Conservation (phyloP, 495 filamentous ascomycete genomes). For the Neohortaea acidophila region DNA sequence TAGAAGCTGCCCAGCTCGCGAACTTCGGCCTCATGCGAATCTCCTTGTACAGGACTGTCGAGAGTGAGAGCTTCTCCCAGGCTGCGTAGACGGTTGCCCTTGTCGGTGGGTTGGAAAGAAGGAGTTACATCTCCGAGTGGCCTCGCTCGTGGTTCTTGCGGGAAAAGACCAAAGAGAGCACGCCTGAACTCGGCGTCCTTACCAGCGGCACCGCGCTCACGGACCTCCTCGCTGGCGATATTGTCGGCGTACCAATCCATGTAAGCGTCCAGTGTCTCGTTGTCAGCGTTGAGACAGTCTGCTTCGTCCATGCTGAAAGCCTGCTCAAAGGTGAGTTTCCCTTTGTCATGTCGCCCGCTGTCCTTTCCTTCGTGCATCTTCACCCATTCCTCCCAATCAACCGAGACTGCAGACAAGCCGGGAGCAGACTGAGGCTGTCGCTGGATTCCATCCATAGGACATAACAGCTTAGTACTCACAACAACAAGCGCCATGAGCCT, state of each 20-base stretch:
- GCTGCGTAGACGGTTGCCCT: background rate
- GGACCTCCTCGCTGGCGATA: conserved; percentile 14
- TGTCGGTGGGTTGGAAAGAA: background rate
- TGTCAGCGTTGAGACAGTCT: conserved; percentile 54
- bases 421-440: conserved; percentile 38
- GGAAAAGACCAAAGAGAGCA: conserved; percentile 39
- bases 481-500: conserved; percentile 57
- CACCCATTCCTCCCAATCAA: conserved; percentile 63
- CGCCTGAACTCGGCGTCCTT: conserved; percentile 21
- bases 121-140: background rate
- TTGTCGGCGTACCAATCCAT: conserved; percentile 67
- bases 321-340: conserved; percentile 9
- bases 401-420: conserved; percentile 44
- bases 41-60: background rate
- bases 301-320: conserved; percentile 39
- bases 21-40: too few species aligned
- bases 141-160: conserved; percentile 19
- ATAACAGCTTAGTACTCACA: conserved; percentile 60
- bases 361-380: conserved; percentile 3
- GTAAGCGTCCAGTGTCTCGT: conserved; percentile 59
- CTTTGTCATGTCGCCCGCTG: background rate
- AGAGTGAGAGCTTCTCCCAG: background rate
- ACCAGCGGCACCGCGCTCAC: conserved; percentile 8
- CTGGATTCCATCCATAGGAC: conserved; percentile 53
- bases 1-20: conserved; percentile 9